A percentile compares a stretch with the other conserved stretches of the same genome.
Evolutionary conservation across 2,329 filamentous ascomycete species (phyloP).

Genomic region (Aureobasidium pullulans): DNA sequence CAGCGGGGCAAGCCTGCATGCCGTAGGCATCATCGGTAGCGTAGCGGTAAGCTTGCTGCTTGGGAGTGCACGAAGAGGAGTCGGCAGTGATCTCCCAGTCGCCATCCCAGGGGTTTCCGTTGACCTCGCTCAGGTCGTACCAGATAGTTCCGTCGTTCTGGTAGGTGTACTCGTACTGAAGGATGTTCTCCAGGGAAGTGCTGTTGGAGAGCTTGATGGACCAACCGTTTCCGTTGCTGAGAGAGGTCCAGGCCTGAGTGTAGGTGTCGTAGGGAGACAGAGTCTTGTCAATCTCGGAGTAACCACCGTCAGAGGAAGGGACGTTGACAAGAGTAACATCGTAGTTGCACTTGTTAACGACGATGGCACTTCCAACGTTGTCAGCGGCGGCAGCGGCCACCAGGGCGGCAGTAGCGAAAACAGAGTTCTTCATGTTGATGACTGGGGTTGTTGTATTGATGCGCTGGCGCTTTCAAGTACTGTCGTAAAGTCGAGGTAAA

Average conservation of each 20-base stretch:
- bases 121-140: conserved; percentile 32
- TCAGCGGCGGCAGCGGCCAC: conserved; percentile 17
- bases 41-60: conserved; percentile 31
- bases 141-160: conserved; percentile 30
- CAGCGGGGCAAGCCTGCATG: conserved; percentile 28
- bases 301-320: conserved; percentile 23
- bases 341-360: conserved; percentile 28
- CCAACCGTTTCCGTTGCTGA: conserved; percentile 29
- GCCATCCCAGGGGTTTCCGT: conserved; percentile 31
- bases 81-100: conserved; percentile 30
- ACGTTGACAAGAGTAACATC: conserved; percentile 25
- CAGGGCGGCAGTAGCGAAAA: conserved; percentile 22
- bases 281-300: conserved; percentile 21
- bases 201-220: conserved; percentile 32
- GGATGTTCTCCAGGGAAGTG: conserved; percentile 22
- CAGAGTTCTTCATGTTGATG: conserved; percentile 21
- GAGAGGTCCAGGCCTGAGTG: conserved; percentile 27
- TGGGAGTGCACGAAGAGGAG: conserved; percentile 22
- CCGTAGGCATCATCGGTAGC: conserved; percentile 32
- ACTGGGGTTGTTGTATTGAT: conserved; percentile 15
- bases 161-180: conserved; percentile 34
- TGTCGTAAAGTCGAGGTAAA: neutral
- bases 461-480: neutral
- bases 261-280: conserved; percentile 22
- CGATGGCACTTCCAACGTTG: conserved; percentile 22